A percentile compares a stretch with the other conserved stretches of the same genome.
Conservation (phyloP, 371 early-diverging fungal species). For the Zychaea mexicana region DNA sequence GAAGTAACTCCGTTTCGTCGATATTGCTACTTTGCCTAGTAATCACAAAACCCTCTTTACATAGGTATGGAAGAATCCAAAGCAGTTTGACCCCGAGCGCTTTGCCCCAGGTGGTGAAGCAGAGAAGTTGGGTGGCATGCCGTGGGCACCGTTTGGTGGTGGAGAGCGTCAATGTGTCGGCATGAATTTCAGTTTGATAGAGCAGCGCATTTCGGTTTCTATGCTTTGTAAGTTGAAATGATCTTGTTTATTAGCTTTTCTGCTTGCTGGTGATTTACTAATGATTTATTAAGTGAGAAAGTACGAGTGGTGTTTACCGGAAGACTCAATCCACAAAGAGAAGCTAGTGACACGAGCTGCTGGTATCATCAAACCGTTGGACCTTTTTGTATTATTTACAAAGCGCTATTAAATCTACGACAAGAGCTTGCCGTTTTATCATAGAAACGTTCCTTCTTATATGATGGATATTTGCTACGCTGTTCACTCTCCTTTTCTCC, state of each 20-base stretch:
- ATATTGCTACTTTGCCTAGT: too few species aligned
- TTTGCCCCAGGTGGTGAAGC: conserved; percentile 19
- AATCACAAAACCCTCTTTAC: too few species aligned
- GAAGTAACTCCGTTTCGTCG: too few species aligned
- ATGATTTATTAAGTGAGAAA: conserved; percentile 23
- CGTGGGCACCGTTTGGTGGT: conserved; percentile 56
- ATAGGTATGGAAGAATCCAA: conserved; percentile 29
- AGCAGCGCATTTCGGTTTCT: conserved; percentile 53
- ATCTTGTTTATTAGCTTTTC: neutral
- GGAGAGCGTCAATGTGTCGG: conserved; percentile 61
- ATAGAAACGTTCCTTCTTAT: too few species aligned
- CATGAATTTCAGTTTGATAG: conserved; percentile 57
- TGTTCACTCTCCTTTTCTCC: too few species aligned
- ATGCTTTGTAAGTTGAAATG: conserved; percentile 49
- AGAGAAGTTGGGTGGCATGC: conserved; percentile 10
- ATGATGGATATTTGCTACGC: too few species aligned
- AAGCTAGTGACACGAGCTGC: neutral
- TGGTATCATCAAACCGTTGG: neutral
- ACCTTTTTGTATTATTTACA: conserved; percentile 16
- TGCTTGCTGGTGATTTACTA: neutral
- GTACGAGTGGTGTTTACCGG: conserved; percentile 28
- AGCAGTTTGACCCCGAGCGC: conserved; percentile 23
- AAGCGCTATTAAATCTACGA: conserved; percentile 9
- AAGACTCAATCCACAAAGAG: conserved; percentile 29
- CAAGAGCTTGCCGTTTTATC: too few species aligned